Percentiles rank a stretch among this genome's conserved stretches.
Evolutionary conservation across 306 rosid genomes (phyloP).

Genomic region (Castanea mollissima): DNA sequence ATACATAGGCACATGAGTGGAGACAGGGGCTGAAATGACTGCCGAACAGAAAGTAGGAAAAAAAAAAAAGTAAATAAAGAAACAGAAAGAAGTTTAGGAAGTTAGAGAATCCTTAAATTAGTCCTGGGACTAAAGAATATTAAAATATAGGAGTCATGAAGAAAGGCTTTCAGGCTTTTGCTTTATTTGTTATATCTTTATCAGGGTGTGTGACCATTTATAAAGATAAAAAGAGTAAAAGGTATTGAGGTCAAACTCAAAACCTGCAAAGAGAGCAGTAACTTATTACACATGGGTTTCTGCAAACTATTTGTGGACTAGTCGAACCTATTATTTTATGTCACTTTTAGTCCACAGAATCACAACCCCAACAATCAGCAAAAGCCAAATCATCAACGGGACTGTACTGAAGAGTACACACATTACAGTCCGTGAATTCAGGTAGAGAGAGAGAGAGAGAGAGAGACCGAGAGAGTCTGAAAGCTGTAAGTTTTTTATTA

Average conservation of each 20-base stretch:
- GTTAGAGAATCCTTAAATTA: not conserved
- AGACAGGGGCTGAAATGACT: not conserved
- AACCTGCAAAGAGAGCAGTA: constrained; percentile 6
- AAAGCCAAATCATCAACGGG: constrained; percentile 46
- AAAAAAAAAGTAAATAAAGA: too few species aligned
- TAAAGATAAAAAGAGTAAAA: not conserved
- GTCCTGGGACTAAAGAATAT: not conserved
- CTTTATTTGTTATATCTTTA: not conserved
- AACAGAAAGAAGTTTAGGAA: not conserved
- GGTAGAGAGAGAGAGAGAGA: not conserved
- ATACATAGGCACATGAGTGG: too few species aligned
- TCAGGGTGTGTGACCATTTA: not conserved
- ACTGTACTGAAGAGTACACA: constrained; percentile 59
- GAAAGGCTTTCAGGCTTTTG: not conserved
- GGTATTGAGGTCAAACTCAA: constrained; percentile 31
- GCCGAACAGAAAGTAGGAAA: not conserved
- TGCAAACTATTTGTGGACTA: constrained; percentile 27
- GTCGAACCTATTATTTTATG: constrained; percentile 22
- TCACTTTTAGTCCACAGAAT: constrained; percentile 37
- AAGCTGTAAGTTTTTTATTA: not conserved
- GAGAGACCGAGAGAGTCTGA: not conserved
- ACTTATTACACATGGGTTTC: constrained; percentile 43
- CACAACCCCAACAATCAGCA: constrained; percentile 46
- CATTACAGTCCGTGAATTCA: constrained; percentile 49
- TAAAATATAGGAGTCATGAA: not conserved